phyloP scores from a whole-genome alignment of 2,329 filamentous ascomycete genomes.

The Colletotrichum sp. region DNA sequence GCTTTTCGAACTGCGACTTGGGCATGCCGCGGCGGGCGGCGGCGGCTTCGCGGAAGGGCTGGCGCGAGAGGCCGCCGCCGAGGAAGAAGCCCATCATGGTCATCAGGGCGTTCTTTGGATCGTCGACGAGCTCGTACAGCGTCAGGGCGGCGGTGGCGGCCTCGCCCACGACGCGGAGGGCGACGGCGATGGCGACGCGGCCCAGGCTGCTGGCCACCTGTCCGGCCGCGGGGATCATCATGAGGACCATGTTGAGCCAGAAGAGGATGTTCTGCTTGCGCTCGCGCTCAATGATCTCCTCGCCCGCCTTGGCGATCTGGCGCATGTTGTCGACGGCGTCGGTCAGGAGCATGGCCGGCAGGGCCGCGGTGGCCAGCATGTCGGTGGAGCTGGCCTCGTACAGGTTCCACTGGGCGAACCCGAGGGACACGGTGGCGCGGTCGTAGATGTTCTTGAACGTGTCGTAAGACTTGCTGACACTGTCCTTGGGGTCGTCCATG shows the following conservation, averaged over 20 bases:
- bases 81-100: background rate
- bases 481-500: background rate
- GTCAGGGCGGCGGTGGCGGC: background rate
- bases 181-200: background rate
- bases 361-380: background rate
- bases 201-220: background rate
- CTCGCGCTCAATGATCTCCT: background rate
- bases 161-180: background rate
- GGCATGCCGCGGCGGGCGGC: background rate
- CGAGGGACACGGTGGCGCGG: background rate
- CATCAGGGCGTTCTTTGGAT: background rate
- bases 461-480: background rate
- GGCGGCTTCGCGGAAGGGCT: background rate
- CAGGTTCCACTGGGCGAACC: background rate
- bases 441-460: background rate
- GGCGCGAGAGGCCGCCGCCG: background rate
- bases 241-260: background rate
- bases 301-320: background rate
- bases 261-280: background rate
- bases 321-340: background rate
- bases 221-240: background rate
- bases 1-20: background rate
- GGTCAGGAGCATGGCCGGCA: background rate
- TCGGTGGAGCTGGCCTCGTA: background rate
- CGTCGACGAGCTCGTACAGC: background rate